phyloP scores from a whole-genome alignment of 1,139 yeast genomes.

The Blastobotrys petasosporus region DNA sequence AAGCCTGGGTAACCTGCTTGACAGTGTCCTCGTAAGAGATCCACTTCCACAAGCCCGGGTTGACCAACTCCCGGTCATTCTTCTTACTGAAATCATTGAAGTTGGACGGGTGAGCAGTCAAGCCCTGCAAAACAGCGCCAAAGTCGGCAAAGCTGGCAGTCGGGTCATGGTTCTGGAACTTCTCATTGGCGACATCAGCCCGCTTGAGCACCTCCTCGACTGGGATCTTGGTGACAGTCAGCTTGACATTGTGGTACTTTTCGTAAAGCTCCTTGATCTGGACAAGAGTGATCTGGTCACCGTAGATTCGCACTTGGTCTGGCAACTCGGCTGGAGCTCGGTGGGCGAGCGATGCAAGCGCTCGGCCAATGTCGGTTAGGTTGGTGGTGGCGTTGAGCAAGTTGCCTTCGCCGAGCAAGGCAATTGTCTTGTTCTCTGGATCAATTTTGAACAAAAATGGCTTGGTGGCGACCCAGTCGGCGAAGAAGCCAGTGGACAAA shows the following conservation, averaged over 20 bases:
- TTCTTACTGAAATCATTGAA: slow-evolving; percentile 35
- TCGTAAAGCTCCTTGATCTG: slow-evolving; percentile 3
- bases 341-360: slow-evolving; percentile 5
- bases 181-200: slow-evolving; percentile 1
- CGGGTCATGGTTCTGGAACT: not conserved
- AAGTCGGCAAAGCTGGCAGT: slow-evolving; percentile 14
- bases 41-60: slow-evolving; percentile 57
- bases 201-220: slow-evolving; percentile 1
- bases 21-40: too few relatives aligned
- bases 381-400: slow-evolving; percentile 2
- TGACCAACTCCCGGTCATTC: slow-evolving; percentile 47
- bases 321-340: not conserved
- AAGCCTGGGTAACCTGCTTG: too few relatives aligned
- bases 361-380: slow-evolving; percentile 3
- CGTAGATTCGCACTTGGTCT: not conserved
- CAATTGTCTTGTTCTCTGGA: slow-evolving; percentile 3
- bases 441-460: not conserved
- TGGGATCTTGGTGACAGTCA: slow-evolving; percentile 29
- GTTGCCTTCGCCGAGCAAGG: slow-evolving; percentile 3
- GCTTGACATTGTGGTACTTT: slow-evolving; percentile 34
- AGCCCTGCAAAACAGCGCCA: slow-evolving; percentile 12
- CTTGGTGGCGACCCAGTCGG: not conserved
- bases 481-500: slow-evolving; percentile 1
- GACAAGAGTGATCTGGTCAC: not conserved
- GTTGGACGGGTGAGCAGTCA: slow-evolving; percentile 37